Evolutionary conservation across 176 grass and related monocot genomes (phyloP), one percentile per base, ranked within the genome.

Genomic region (Paspalum vaginatum): DNA sequence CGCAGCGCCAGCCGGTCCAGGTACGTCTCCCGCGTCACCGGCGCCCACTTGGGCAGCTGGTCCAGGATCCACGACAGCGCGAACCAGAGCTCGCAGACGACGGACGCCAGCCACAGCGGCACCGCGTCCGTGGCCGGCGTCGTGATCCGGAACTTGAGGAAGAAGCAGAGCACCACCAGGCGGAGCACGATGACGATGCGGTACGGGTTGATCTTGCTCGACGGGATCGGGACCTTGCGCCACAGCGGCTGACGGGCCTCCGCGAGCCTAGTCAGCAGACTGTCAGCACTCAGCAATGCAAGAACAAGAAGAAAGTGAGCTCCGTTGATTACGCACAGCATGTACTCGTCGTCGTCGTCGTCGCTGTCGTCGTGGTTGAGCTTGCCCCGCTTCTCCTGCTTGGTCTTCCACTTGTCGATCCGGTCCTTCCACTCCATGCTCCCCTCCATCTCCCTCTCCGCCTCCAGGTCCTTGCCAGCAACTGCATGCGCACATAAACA

Each of bases 61-160:
- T 98, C 95, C 5, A 98, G 95, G 84, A 98, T 95, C 95, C 95
- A 98, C 5, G 95, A 95, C 17, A 98, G 88, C 46, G 95, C 95
- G 79, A 98, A 98, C 95, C 95, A 98, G 37, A 98, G 83, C 92
- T 98, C 95, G 84, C 95, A 98, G 55, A 95, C 76, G 20, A 98
- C 92, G 0, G 95, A 95, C 0, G 85, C 83, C 27, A 98, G 85
- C 95, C 95, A 98, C 25, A 93, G 92, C 38, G 90, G 74, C 55
- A 90, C 79, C 17, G 95, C 95, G 44, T 98, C 95, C 27, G 7
- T 89, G 13, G 90, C 92, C 4, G 95, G 95, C 5, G 92, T 95
- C 55, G 84, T 95, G 57, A 98, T 74, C 1, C 95, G 90, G 81
- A 95, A 98, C 60, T 83, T 89, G 84, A 98, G 88, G 92, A 98